phyloP scores from a whole-genome alignment of 2,329 filamentous ascomycete species.

The Grosmannia clavigera region DNA sequence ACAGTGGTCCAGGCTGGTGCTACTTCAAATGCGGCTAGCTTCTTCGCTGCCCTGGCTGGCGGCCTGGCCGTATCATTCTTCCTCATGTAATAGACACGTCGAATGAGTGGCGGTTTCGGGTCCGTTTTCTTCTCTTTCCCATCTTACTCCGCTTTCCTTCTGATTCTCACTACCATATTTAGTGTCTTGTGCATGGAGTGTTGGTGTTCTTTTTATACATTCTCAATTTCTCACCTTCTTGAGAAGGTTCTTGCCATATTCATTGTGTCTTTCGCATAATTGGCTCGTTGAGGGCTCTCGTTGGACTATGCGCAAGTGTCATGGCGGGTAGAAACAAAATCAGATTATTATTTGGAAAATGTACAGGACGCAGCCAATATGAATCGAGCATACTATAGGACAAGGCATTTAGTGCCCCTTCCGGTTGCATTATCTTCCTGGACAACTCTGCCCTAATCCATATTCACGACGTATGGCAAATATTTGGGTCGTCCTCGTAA shows the following conservation, averaged over 20 bases:
- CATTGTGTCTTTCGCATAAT: background rate
- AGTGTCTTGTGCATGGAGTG: background rate
- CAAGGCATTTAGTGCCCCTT: background rate
- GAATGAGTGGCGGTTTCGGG: background rate
- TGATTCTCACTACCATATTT: background rate
- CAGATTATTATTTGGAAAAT: background rate
- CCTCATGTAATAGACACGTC: background rate
- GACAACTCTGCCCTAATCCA: no score
- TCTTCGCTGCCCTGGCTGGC: background rate
- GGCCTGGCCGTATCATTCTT: background rate
- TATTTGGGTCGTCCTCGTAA: no score
- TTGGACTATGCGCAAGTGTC: background rate
- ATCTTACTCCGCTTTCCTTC: background rate
- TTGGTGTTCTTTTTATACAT: background rate
- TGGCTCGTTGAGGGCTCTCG: background rate
- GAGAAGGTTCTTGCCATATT: background rate
- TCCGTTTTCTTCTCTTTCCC: background rate
- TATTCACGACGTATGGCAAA: no score
- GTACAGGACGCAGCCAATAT: background rate
- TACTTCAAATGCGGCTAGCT: background rate
- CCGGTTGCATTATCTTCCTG: background rate
- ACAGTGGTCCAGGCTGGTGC: background rate
- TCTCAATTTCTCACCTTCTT: background rate
- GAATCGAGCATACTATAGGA: background rate
- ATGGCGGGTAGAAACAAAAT: background rate